Base-by-base conservation (phyloP, 805 yeast genomes). In the Ogataea haglerorum region DNA sequence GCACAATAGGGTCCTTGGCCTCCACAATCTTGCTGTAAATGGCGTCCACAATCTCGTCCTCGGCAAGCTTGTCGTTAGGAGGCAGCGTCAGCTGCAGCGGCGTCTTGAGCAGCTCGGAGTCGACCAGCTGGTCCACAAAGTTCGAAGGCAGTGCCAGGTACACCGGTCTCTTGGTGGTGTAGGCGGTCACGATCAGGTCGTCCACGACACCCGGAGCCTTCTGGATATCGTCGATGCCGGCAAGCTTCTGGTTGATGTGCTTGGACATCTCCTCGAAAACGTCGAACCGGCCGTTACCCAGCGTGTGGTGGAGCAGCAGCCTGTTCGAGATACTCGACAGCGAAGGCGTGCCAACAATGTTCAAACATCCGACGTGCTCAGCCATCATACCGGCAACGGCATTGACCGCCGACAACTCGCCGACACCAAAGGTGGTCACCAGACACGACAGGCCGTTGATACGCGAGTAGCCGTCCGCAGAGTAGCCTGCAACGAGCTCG, bases 331-430 rank as follows among this genome's bases (percentile, higher is more conserved):
- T 87, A 28, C 95, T 76, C 23, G 82, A 69, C 56, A 78, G 70
- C 40, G 91, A 80, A 49, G 95, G 95, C 43, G 84, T 85, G 61
- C 95, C 95, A 31, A 86, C 95, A 53, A 86, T 76, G 67, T 86
- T 95, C 50, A 86, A 67, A 52, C 85, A 64, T 54, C 93, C 93
- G 48, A 87, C 90, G 66, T 86, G 95, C 66, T 87, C 95, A 48
- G 95, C 90, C 67, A 79, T 86, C 38, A 93, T 72, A 54, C 95
- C 95, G 32, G 90, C 95, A 59, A 87, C 75, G 55, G 93, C 95
- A 64, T 85, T 85, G 54, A 85, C 70, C 10, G 95, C 91, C 21
- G 85, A 75, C 58, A 85, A 73, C 65, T 85, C 95, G 63, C 95
- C 95, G 42, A 86, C 95, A 67, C 95, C 95, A 61, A 86, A 86